Base-by-base conservation (phyloP, 148 eudicot species). In the Fagopyrum esculentum region DNA sequence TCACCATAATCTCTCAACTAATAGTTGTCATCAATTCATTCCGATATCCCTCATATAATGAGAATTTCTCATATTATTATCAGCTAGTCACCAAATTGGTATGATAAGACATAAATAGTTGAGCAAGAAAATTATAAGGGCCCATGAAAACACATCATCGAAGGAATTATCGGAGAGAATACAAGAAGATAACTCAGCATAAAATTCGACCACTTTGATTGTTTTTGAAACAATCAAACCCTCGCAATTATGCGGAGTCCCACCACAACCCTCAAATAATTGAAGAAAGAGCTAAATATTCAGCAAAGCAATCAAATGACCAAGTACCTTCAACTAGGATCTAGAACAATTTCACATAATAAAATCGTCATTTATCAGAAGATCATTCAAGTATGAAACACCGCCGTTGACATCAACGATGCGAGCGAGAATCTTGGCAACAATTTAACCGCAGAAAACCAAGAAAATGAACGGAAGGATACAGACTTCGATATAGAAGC, bases 31-130 rank as follows among this genome's bases (percentile, higher is more conserved):
- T 35, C 40, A 35, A 35, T 35, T 35, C 40, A 35, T 35, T 35
- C 40, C 40, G 40, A 35, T 35, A 35, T 35, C 40, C 40, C 46
- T 66, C 9, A 66, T 5, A 66, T 3, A 17, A 15, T 40, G 71
- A 66, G 46, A 66, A 35, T 66, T 12, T 43, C 71, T 66, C 71
- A 64, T 35, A 66, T 9, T 66, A 15, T 66, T 40, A 66, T 66
- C 71, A 40, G 17, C 43, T 66, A 49, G 12, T 49, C 29, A 59
- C 13, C 30, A 59, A 19, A 17, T 8, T 4, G 9, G 64, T 10
- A 22, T 19, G 30, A 17, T 59, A 19, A 59, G 64, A 59, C 19
- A 59, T 29, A 56, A n/a, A 59, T n/a, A 59, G 64, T 22, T 1
- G 30, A 22, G 35, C 22, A 22, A 30, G 35, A 63, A 63, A 30